Evolutionary conservation across 345 rosid species (phyloP).

Genomic region (Lepidium sativum): DNA sequence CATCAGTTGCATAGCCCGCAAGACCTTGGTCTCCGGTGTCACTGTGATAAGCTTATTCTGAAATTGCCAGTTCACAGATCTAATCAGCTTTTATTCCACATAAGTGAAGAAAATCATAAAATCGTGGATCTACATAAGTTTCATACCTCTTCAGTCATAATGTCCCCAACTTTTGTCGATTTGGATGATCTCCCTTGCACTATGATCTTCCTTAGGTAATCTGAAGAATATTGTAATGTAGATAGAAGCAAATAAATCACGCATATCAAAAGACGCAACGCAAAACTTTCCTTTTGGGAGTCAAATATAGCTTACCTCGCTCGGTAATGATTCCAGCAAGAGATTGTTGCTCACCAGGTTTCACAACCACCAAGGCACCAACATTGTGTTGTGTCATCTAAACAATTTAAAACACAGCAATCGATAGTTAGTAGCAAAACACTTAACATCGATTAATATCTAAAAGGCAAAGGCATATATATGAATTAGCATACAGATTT

Average conservation of each 20-base stretch:
- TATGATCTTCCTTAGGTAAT: slow-evolving; percentile 91
- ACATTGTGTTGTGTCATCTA: slow-evolving; percentile 99
- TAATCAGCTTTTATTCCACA: not conserved
- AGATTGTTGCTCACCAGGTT: slow-evolving; percentile 79
- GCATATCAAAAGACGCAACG: not conserved
- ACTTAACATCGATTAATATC: not conserved
- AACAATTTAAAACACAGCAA: not conserved
- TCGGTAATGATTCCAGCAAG: slow-evolving; percentile 96
- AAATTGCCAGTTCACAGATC: not conserved
- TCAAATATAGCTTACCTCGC: slow-evolving; percentile 49
- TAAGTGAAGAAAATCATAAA: not conserved
- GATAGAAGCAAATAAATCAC: not conserved
- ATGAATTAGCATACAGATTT: slow-evolving; percentile 56
- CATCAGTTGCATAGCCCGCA: slow-evolving; percentile 97
- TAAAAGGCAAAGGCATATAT: not conserved
- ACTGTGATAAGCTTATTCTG: slow-evolving; percentile 95
- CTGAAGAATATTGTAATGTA: slow-evolving; percentile 22
- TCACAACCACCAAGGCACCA: slow-evolving; percentile 94
- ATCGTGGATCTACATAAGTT: not conserved
- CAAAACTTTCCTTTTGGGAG: not conserved
- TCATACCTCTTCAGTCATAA: slow-evolving; percentile 96
- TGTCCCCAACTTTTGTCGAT: slow-evolving; percentile 96
- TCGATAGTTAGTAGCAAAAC: not conserved
- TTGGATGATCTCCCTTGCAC: slow-evolving; percentile 98
- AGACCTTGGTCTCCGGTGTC: slow-evolving; percentile 85